phyloP scores from a whole-genome alignment of 768 basidiomycete genomes.

The Leccinum barrowsii region DNA sequence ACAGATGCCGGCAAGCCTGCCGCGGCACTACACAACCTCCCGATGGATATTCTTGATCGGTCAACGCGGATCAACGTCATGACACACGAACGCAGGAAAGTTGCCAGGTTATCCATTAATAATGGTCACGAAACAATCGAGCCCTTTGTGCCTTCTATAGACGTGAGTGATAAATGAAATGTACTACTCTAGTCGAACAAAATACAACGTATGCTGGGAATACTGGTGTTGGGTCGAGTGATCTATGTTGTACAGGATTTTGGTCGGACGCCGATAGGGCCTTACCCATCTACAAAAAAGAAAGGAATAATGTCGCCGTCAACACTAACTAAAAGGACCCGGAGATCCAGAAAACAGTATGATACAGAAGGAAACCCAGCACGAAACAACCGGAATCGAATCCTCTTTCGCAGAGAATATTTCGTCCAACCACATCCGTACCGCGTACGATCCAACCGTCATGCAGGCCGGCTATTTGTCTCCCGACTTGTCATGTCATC shows the following conservation, averaged over 20 bases:
- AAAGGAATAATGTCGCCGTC: background rate
- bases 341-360: background rate
- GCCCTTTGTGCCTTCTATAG: background rate
- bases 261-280: background rate
- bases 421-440: background rate
- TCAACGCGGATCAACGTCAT: background rate
- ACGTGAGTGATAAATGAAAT: background rate
- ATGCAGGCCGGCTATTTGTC: conserved; percentile 17
- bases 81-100: background rate
- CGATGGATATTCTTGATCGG: no score
- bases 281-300: no score
- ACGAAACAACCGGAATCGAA: background rate
- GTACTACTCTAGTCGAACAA: background rate
- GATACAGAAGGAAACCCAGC: background rate
- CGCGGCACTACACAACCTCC: background rate
- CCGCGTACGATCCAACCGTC: background rate
- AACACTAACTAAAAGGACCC: background rate
- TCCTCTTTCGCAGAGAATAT: no score
- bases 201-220: background rate
- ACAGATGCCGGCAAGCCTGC: background rate
- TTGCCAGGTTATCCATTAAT: background rate
- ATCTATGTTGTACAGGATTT: background rate
- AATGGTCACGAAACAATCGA: background rate
- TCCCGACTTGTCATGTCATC: conserved; percentile 23
- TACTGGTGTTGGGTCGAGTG: background rate